Conservation (phyloP, 371 early-diverging fungal genomes). For the Lichtheimia corymbifera region DNA sequence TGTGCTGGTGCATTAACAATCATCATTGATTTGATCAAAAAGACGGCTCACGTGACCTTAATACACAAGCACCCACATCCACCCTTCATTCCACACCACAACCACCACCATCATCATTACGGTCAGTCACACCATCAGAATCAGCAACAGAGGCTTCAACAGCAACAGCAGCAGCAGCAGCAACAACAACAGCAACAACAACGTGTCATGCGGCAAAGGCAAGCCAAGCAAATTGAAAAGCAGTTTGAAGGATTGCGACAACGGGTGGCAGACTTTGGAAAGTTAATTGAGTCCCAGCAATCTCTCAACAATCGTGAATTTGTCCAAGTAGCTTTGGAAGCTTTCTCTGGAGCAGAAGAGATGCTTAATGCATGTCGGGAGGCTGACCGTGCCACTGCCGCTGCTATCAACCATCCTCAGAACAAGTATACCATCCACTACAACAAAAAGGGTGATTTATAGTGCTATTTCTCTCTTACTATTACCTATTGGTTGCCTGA, state of each 20-base stretch:
- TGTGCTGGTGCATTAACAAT: conserved; percentile 53
- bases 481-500: not conserved
- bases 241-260: conserved; percentile 38
- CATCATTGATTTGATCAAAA: conserved; percentile 46
- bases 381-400: conserved; percentile 12
- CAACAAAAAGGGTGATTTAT: conserved; percentile 18
- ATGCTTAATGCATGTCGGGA: conserved; percentile 40
- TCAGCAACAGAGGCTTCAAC: conserved; percentile 12
- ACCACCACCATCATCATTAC: conserved; percentile 25
- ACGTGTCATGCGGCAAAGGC: conserved; percentile 20
- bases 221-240: conserved; percentile 32
- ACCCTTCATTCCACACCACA: conserved; percentile 45
- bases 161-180: conserved; percentile 13
- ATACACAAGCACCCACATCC: conserved; percentile 51
- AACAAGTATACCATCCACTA: conserved; percentile 49
- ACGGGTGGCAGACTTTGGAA: conserved; percentile 34
- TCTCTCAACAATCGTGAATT: conserved; percentile 36
- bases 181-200: conserved; percentile 23
- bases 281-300: conserved; percentile 36
- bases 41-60: conserved; percentile 45
- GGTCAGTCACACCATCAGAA: conserved; percentile 14
- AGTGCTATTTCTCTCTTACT: not conserved
- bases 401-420: conserved; percentile 5
- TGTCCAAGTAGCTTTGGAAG: conserved; percentile 37
- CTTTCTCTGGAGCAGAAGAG: conserved; percentile 39